Conservation (phyloP, 192 early-diverging fungal species). For the Powellomyces hirtus region DNA sequence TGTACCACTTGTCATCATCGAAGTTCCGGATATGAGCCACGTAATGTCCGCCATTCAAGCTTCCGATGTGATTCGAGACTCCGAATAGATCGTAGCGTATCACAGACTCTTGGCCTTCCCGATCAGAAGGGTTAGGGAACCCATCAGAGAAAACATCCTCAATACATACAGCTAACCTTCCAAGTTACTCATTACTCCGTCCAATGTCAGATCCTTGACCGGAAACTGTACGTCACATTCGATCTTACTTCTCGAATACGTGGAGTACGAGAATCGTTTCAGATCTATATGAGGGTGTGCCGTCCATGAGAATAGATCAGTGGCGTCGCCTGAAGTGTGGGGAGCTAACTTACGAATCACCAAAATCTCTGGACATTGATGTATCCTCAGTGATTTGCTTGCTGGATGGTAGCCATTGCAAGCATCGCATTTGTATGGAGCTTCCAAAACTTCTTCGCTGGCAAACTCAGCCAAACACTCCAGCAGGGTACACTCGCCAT, state of each 20-base stretch:
- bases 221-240: conserved; percentile 39
- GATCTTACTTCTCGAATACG: conserved; percentile 41
- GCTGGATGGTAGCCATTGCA: conserved; percentile 46
- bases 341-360: conserved; percentile 44
- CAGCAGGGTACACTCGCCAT: conserved; percentile 18
- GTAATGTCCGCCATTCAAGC: conserved; percentile 53
- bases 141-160: not conserved
- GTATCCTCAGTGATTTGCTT: conserved; percentile 41
- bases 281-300: conserved; percentile 31
- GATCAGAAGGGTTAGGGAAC: not conserved
- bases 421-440: conserved; percentile 64
- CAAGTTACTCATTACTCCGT: conserved; percentile 28
- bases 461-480: conserved; percentile 67
- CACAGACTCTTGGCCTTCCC: conserved; percentile 14
- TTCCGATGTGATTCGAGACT: conserved; percentile 49
- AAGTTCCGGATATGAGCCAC: conserved; percentile 37
- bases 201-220: conserved; percentile 27
- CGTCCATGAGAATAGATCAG: not conserved
- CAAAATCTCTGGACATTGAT: conserved; percentile 42
- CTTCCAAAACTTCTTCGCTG: conserved; percentile 63
- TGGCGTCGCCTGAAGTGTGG: not conserved
- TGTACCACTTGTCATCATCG: conserved; percentile 37
- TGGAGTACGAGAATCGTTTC: conserved; percentile 37
- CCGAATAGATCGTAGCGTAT: conserved; percentile 50
- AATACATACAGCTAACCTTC: not conserved